phyloP scores from a whole-genome alignment of 441 rosid species.

The Eruca vesicaria region DNA sequence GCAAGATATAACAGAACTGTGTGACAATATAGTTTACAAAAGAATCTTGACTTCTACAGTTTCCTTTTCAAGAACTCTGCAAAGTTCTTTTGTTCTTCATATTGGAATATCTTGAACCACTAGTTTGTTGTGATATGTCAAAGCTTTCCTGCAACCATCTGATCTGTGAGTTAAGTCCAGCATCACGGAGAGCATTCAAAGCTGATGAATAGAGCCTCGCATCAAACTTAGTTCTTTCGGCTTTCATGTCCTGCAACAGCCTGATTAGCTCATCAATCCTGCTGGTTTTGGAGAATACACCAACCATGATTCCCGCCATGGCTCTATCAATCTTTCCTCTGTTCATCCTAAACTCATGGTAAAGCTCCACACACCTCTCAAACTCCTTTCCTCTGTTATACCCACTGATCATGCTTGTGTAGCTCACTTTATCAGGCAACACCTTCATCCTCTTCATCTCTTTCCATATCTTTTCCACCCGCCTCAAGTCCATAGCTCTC shows the following conservation, averaged over 20 bases:
- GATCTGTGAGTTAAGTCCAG: constrained; percentile 62
- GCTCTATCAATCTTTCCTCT: constrained; percentile 64
- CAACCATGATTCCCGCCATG: constrained; percentile 83
- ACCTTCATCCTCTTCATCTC: constrained; percentile 75
- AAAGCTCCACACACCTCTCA: constrained; percentile 56
- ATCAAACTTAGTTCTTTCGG: constrained; percentile 58
- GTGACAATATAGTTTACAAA: constrained; percentile 25
- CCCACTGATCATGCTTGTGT: constrained; percentile 66
- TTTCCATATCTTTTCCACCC: constrained; percentile 81
- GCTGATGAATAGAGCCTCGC: constrained; percentile 68
- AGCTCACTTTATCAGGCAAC: constrained; percentile 70
- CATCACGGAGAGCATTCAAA: constrained; percentile 72
- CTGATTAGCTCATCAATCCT: constrained; percentile 65
- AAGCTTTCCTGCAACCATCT: constrained; percentile 70
- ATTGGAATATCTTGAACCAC: background rate
- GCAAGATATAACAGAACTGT: constrained; percentile 20
- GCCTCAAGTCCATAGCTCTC: constrained; percentile 57
- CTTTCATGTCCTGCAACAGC: constrained; percentile 69
- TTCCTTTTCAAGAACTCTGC: constrained; percentile 10
- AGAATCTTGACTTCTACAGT: constrained; percentile 8
- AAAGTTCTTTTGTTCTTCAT: background rate
- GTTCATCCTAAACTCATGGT: constrained; percentile 55
- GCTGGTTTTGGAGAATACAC: constrained; percentile 74
- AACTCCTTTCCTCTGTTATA: constrained; percentile 64
- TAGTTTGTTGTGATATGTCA: constrained; percentile 34